Base-by-base conservation (phyloP, 2,329 filamentous ascomycete species). In the Aspergillus bombycis region DNA sequence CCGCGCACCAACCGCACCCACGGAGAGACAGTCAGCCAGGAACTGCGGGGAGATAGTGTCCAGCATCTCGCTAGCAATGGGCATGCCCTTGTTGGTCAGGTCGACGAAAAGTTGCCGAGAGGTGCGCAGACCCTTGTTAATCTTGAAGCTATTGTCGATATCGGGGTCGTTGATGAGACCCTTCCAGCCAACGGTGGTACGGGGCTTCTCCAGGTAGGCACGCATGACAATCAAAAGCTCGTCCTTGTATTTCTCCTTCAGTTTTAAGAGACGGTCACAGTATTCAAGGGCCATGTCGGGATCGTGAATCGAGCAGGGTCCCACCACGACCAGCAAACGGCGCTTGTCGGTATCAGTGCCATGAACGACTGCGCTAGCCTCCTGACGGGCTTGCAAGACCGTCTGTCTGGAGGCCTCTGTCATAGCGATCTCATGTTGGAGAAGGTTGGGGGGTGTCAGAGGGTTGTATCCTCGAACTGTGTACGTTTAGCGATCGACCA, bases 41-140 rank as follows among this genome's bases (percentile, higher is more conserved):
- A 96, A 99, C 85, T 99, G 95, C 0, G 95, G 95, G 34, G 93
- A 96, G 77, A 98, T 97, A 59, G 95, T 98, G 78, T 99, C 95
- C 66, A 99, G 85, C 93, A 99, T 97, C 82, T 99, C 95, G 77
- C 90, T 94, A 50, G 95, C 95, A 72, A 99, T 89, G 34, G 95
- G 95, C 92, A 99, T 96, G 74, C 95, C 95, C 82, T 89, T 91
- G 77, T 88, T 85, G 0, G 94, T 98, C 71, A 99, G 84, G 77
- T 98, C 93, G 67, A 96, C 90, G 80, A 97, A 98, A 76, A 99
- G 86, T 80, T 98, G 90, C 70, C 95, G 87, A 61, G 93, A 92
- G 61, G 93, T 84, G 57, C 92, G 89, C 74, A 99, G 81, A 23
- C 95, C 95, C 85, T 98, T 98, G 86, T 98, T 98, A 83, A 99